Evolutionary conservation across 176 grass and related monocot species (phyloP), one percentile per base, ranked within the genome.

Genomic region (Canna indica): DNA sequence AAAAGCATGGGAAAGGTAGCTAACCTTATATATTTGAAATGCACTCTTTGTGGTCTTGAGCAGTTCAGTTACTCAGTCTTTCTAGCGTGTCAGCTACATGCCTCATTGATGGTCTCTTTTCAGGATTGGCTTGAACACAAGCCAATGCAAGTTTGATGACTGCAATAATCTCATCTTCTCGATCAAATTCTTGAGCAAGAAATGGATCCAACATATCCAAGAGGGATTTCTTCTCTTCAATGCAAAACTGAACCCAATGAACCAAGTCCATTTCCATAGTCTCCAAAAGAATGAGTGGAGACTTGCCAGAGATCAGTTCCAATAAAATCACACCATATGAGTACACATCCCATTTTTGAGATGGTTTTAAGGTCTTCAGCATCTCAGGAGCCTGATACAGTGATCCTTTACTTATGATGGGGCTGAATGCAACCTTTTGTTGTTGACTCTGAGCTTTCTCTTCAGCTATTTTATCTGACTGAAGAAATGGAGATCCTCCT

Each of bases 301-400:
- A 86, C 64, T 71, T 82, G 45, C 88, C 86, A 0, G 93, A 83
- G 12, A 97, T 87, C 77, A 97, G 78, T 84, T 92, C 93, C 2
- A 96, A 82, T 76, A 96, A 79, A 58, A 96, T 81, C 69, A 90
- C 86, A 12, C 93, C 93, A 16, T 81, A 96, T 6, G 93, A 96
- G 73, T 91, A 96, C 47, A 85, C 75, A 74, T 96, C 93, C 92
- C 93, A 96, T 75, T 96, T 96, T 50, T 96, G 93, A n/a, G 93
- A 97, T 31, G 93, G 93, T 70, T 97, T 97, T 22, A 92, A 46
- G 9, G 88, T 97, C 57, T 83, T 87, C 44, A 87, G 47, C 0
- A 88, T 88, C 73, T 96, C 93, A 38, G 86, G 93, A 69, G 93
- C 93, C 80, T 90, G 83, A 79, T 96, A 96, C 29, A 69, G 86